phyloP scores from a whole-genome alignment of 108 stramenopile genomes.

The Discostella stelligeroides region DNA sequence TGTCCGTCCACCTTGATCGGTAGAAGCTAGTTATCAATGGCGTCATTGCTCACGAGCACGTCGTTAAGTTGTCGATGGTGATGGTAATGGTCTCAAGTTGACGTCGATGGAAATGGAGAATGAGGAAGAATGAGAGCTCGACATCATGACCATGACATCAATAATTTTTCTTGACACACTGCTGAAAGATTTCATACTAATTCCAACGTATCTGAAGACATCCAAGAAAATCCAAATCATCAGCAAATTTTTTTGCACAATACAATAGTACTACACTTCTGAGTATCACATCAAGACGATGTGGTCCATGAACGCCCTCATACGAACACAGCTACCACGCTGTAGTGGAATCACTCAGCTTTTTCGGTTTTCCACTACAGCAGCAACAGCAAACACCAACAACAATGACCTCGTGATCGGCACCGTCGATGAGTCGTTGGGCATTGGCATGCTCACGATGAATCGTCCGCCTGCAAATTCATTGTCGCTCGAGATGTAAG shows the following conservation, averaged over 20 bases:
- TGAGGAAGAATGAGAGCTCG: too few relatives aligned
- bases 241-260: too few relatives aligned
- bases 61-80: not conserved
- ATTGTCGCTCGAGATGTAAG: conserved; percentile 81
- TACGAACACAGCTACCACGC: not conserved
- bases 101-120: too few relatives aligned
- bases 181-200: too few relatives aligned
- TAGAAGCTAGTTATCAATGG: not conserved
- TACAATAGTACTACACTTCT: too few relatives aligned
- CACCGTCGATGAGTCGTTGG: conserved; percentile 47
- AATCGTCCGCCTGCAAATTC: conserved; percentile 86
- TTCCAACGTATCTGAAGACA: too few relatives aligned
- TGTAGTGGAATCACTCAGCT: not conserved
- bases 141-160: too few relatives aligned
- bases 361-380: not conserved
- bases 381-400: not conserved
- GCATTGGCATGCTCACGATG: conserved; percentile 70
- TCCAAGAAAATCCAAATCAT: too few relatives aligned
- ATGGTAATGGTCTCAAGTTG: too few relatives aligned
- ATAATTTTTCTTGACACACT: too few relatives aligned
- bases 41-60: not conserved
- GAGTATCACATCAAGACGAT: too few relatives aligned
- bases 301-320: not conserved
- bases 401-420: conserved; percentile 49
- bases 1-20: conserved; percentile 1